These are phyloP conservation scores for Hypoxylon sp. DNA, from an alignment of 2,329 filamentous ascomycete species.

Conservation along the genomic window DNA sequence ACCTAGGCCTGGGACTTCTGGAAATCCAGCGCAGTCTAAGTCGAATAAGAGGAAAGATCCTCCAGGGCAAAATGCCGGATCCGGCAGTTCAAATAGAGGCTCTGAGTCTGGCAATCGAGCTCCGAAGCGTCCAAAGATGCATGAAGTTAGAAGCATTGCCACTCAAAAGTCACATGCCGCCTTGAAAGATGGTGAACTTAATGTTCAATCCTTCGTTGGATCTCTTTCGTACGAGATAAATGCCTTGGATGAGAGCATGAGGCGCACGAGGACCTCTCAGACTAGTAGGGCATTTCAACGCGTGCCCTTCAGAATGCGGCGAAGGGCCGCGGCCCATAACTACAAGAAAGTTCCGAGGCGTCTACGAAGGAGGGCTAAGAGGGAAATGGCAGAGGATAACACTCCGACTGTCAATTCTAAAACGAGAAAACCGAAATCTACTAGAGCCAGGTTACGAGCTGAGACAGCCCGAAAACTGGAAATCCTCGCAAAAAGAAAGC, in stretches of 20 bases:
- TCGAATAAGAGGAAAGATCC: constrained; percentile 52
- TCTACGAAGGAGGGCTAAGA: constrained; percentile 76
- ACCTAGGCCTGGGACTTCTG: constrained; percentile 17
- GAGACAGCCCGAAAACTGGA: constrained; percentile 82
- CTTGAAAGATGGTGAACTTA: constrained; percentile 81
- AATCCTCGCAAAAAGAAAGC: constrained; percentile 70
- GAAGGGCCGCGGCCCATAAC: constrained; percentile 95
- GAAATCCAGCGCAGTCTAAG: constrained; percentile 29
- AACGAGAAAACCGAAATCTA: constrained; percentile 72
- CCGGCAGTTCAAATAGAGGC: constrained; percentile 49
- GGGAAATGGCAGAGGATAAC: constrained; percentile 89
- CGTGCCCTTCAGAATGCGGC: constrained; percentile 85
- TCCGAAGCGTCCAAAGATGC: constrained; percentile 63
- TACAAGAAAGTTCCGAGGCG: constrained; percentile 88
- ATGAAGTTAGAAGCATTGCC: constrained; percentile 65
- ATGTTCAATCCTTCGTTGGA: constrained; percentile 86
- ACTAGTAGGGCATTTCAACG: constrained; percentile 88
- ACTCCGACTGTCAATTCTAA: constrained; percentile 82
- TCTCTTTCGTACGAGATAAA: constrained; percentile 91
- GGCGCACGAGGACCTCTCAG: constrained; percentile 73
- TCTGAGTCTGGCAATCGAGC: constrained; percentile 49
- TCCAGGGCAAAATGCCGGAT: constrained; percentile 37
- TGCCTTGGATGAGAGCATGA: constrained; percentile 86
- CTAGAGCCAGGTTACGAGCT: constrained; percentile 74
- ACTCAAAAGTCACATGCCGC: constrained; percentile 66